Conservation (phyloP, 768 basidiomycete genomes). For the Amanita muscaria region DNA sequence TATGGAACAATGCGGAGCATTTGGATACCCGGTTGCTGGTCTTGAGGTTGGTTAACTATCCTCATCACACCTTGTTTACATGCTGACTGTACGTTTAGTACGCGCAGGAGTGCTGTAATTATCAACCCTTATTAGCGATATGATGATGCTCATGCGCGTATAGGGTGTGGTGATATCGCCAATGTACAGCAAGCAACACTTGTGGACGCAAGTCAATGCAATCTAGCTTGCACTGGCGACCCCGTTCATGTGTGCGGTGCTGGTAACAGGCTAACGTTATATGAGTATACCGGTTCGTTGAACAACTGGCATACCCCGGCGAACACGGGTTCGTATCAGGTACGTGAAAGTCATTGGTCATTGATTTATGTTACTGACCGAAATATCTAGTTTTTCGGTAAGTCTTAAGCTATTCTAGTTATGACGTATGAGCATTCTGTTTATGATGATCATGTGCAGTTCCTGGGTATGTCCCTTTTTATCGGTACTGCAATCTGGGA, state of each 20-base stretch:
- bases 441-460: slow-evolving; percentile 22
- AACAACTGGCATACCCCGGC: slow-evolving; percentile 58
- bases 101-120: slow-evolving; percentile 67
- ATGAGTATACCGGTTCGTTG: slow-evolving; percentile 43
- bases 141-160: background rate
- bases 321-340: slow-evolving; percentile 66
- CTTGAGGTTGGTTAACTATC: slow-evolving; percentile 34
- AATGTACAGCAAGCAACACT: slow-evolving; percentile 40
- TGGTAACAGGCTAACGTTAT: slow-evolving; percentile 42
- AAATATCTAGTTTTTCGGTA: slow-evolving; percentile 36
- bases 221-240: slow-evolving; percentile 58
- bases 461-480: slow-evolving; percentile 31
- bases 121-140: background rate
- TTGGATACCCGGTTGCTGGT: slow-evolving; percentile 65
- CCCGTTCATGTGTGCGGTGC: slow-evolving; percentile 63
- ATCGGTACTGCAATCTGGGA: slow-evolving; percentile 1
- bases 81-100: slow-evolving; percentile 26
- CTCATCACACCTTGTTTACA: background rate
- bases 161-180: slow-evolving; percentile 63
- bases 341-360: slow-evolving; percentile 20
- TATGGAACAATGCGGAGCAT: slow-evolving; percentile 57
- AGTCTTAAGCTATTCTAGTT: slow-evolving; percentile 12
- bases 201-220: slow-evolving; percentile 35
- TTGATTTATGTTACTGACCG: slow-evolving; percentile 6
- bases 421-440: background rate